A percentile compares a stretch with the other conserved stretches of the same genome.
Conservation (phyloP, 768 basidiomycete genomes). For the Mycena indigotica region DNA sequence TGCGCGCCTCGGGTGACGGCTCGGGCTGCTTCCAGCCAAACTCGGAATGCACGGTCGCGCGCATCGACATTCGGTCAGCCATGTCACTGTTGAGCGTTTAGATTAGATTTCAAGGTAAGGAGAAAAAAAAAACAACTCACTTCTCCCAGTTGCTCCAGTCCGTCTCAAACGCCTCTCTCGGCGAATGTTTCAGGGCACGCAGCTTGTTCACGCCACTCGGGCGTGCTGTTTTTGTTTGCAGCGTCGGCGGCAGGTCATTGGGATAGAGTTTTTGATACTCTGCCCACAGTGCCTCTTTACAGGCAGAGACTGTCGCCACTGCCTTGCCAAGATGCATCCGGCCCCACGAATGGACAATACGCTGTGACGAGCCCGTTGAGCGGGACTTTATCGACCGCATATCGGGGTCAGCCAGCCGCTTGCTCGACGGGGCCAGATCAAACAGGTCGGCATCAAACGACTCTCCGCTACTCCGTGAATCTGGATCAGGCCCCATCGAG, state of each 20-base stretch:
- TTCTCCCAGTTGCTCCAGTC: constrained; percentile 73
- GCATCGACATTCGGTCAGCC: constrained; percentile 69
- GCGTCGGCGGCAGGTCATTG: constrained; percentile 38
- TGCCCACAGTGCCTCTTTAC: constrained; percentile 70
- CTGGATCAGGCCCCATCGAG: constrained; percentile 5
- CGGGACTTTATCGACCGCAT: constrained; percentile 16
- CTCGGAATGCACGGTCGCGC: constrained; percentile 46
- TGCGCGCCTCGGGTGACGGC: constrained; percentile 48
- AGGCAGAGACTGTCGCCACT: constrained; percentile 57
- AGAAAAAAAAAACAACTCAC: constrained; percentile 44
- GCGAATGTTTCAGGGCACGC: constrained; percentile 28
- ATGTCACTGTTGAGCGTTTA: constrained; percentile 58
- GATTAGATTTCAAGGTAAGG: constrained; percentile 9
- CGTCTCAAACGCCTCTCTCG: constrained; percentile 62
- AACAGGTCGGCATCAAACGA: constrained; percentile 31
- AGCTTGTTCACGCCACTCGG: constrained; percentile 26
- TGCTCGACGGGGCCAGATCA: constrained; percentile 26
- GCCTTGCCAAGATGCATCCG: constrained; percentile 67
- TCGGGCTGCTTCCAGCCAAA: constrained; percentile 58
- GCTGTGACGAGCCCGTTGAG: constrained; percentile 16
- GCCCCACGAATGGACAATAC: constrained; percentile 45
- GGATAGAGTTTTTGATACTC: constrained; percentile 59
- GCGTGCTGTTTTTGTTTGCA: constrained; percentile 37
- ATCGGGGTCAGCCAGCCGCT: constrained; percentile 22
- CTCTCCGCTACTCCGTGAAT: constrained; percentile 17